Conservation (phyloP, 345 rosid species). For the Angophora floribunda region DNA sequence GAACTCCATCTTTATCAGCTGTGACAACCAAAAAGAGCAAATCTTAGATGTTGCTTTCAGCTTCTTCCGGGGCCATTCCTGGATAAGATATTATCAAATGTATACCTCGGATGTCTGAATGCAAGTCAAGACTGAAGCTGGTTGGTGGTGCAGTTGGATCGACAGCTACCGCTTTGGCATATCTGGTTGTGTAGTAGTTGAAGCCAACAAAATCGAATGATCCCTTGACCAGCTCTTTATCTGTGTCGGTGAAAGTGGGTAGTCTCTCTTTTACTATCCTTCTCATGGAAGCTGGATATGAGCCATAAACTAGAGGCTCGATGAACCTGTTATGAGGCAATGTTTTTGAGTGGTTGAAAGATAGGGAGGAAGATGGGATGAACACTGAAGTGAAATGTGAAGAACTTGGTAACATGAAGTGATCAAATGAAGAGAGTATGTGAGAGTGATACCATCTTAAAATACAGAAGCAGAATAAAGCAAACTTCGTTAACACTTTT, state of each 20-base stretch:
- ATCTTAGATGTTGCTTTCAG: not conserved
- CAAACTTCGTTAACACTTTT: not conserved
- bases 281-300: constrained; percentile 56
- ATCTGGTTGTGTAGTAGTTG: constrained; percentile 46
- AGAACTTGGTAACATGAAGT: not conserved
- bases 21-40: not conserved
- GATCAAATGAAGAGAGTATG: not conserved
- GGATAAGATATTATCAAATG: not conserved
- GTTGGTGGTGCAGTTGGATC: not conserved
- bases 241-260: constrained; percentile 31
- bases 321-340: constrained; percentile 29
- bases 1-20: constrained; percentile 6
- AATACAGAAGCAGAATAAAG: not conserved
- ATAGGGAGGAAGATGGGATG: not conserved
- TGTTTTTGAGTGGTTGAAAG: not conserved
- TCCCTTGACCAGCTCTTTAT: constrained; percentile 40
- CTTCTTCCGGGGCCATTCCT: not conserved
- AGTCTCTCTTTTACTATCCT: constrained; percentile 30
- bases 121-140: constrained; percentile 22
- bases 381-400: not conserved
- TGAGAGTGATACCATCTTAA: not conserved
- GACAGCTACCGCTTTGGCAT: constrained; percentile 2
- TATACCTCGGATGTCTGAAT: constrained; percentile 13
- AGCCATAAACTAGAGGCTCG: constrained; percentile 58
- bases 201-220: constrained; percentile 39